phyloP scores from a whole-genome alignment of 2,329 filamentous ascomycete genomes.

The Aulographum hederae region DNA sequence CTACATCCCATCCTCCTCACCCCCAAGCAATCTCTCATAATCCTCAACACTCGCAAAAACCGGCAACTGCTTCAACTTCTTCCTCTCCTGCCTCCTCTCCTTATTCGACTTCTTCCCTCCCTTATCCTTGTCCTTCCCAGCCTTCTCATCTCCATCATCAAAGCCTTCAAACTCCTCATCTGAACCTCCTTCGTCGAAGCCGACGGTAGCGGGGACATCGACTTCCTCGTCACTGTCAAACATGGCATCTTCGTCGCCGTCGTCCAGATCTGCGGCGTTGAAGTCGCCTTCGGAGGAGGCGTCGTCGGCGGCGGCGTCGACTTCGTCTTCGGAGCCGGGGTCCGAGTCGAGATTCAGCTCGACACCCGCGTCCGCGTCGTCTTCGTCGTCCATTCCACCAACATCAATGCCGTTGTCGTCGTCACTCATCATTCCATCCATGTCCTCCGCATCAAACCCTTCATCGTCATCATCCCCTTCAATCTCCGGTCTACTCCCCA shows the following conservation, averaged over 20 bases:
- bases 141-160: too few relatives aligned
- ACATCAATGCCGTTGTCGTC: conserved; percentile 25
- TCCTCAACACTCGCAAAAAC: conserved; percentile 89
- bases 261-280: conserved; percentile 13
- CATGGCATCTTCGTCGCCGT: conserved; percentile 17
- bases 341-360: conserved; percentile 28
- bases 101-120: conserved; percentile 22
- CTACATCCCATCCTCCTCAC: conserved; percentile 47
- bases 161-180: conserved; percentile 36
- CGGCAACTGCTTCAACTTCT: conserved; percentile 70
- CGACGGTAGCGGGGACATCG: conserved; percentile 18
- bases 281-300: conserved; percentile 26
- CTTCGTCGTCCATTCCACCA: conserved; percentile 21
- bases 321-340: conserved; percentile 29
- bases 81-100: conserved; percentile 24
- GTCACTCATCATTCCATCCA: conserved; percentile 22
- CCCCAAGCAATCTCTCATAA: conserved; percentile 68
- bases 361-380: conserved; percentile 25
- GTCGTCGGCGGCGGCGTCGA: conserved; percentile 28
- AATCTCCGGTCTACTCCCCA: conserved; percentile 60
- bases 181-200: neutral
- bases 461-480: conserved; percentile 46
- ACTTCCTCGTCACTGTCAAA: conserved; percentile 15
- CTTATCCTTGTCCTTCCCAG: conserved; percentile 26
- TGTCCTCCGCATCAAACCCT: conserved; percentile 35